Evolutionary conservation across 2,329 filamentous ascomycete genomes (phyloP), one percentile per base, ranked within the genome.

Genomic region (Allantophomopsis cytisporea): DNA sequence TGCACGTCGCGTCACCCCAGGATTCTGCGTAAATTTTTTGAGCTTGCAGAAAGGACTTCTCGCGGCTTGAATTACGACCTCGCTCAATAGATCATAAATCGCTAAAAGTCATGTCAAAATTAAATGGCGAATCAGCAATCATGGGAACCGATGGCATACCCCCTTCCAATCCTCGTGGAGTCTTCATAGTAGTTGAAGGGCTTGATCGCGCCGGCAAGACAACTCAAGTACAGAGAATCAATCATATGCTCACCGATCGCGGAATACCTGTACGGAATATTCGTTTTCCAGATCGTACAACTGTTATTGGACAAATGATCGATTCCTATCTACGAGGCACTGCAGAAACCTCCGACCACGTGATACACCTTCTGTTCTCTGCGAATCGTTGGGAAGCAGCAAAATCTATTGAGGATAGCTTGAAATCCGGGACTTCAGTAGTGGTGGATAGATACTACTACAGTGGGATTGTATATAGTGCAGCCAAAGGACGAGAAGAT

Each of bases 361-460:
- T 73, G 2, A 80, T 84, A 40, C 80, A 85, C 54, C 66, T 85
- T 5, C 64, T 84, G 4, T 85, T 85, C 58, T 77, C 76, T 11
- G 78, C 80, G 7, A 85, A 85, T 52, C 66, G 80, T 36, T 84
- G 80, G 80, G 80, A 85, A 41, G 51, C 53, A 36, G 46, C 50
- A 45, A 62, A 66, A 47, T 60, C 61, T 37, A 78, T 80, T 35
- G 54, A 64, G 14, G 41, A 60, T 1, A 63, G 73, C 5, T 59
- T 95, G 5, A 61, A 65, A 1, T 58, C 65, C 1, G 88, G 89
- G 7, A 78, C 69, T 15, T 91, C 76, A 0, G 70, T 98, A 23
- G 67, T 98, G 31, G 79, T 89, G 48, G 91, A 98, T 60, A 79
- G 91, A 36, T 98, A 96, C 64, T 94, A 93, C 57, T 89, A 94